These are phyloP conservation scores for Hysterangium stoloniferum DNA, from an alignment of 768 basidiomycete genomes.

Conservation along the genomic window DNA sequence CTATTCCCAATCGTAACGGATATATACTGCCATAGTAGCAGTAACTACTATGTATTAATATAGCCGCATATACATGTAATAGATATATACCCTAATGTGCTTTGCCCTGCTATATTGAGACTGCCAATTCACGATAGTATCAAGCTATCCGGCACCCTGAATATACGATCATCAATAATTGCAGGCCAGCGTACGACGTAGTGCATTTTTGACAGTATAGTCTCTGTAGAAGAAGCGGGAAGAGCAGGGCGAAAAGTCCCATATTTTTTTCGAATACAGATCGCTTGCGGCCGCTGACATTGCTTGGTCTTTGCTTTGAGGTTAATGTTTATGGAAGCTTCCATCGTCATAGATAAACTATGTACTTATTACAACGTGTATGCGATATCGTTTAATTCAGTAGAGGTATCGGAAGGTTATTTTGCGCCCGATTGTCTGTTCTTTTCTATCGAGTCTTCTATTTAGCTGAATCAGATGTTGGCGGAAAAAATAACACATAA, in stretches of 20 bases:
- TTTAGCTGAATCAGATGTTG: slow-evolving; percentile 16
- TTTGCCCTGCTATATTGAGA: too few relatives aligned
- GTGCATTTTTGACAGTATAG: too few relatives aligned
- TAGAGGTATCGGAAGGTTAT: slow-evolving; percentile 2
- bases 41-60: too few relatives aligned
- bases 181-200: slow-evolving; percentile 9
- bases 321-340: too few relatives aligned
- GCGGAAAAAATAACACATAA: slow-evolving; percentile 20
- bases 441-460: slow-evolving; percentile 7
- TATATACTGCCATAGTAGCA: too few relatives aligned
- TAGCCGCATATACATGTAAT: too few relatives aligned
- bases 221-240: slow-evolving; percentile 10
- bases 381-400: too few relatives aligned
- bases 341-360: too few relatives aligned
- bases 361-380: too few relatives aligned
- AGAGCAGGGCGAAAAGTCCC: slow-evolving; percentile 6
- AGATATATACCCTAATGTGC: slow-evolving; percentile 8
- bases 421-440: not conserved
- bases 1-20: too few relatives aligned
- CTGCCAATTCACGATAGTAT: too few relatives aligned
- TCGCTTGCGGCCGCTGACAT: not conserved
- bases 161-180: slow-evolving; percentile 6
- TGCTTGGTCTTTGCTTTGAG: too few relatives aligned
- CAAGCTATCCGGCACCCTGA: not conserved
- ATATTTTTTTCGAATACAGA: slow-evolving; percentile 8